Base-by-base conservation (phyloP, 2,329 filamentous ascomycete species). In the Penicillium fuscoglaucum region DNA sequence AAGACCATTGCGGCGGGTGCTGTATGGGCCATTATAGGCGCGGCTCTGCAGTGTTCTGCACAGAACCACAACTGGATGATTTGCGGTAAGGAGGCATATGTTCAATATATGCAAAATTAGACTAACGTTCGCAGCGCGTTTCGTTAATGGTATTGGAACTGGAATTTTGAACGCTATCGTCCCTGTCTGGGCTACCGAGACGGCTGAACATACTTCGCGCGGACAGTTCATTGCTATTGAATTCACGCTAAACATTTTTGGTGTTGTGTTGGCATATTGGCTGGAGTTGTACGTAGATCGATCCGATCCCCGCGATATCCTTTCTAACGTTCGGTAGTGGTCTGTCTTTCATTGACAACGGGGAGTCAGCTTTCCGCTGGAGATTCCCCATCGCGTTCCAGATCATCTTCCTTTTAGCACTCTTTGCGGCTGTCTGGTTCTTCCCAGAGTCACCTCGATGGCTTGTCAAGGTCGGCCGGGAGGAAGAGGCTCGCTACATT, bases 171-270 rank as follows among this genome's bases (percentile, higher is more conserved):
- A 89, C 66, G 84, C 86, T 8, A 89, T 90, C 61, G 83, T 87
- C 0, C 88, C 88, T 0, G 87, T 89, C 4, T 90, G 86, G 86
- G 86, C 87, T 0, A 88, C 87, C 0, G 88, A 90, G 72, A 88
- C 85, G 0, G 84, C 86, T 0, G 83, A 87, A 40, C 85, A 90
- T 66, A 89, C 83, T 0, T 86, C 84, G 2, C 82, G 89, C 41
- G 89, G 89, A 6, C 82, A 86, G 48, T 89, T 89, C 61, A 84
- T 90, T 57, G 85, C 87, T 10, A 86, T 89, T 54, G 88, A 90
- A 66, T 90, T 91, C 61, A 90, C 87, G 0, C 73, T 90, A 9
- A 91, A 90, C 68, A 90, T 90, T 60, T 85, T 89, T 48, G 87
- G 87, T 66, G 86, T 90, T 0, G 83, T 87, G 21, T 78, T 87